phyloP scores from a whole-genome alignment of 345 rosid genomes.

The Gynandropsis gynandra region DNA sequence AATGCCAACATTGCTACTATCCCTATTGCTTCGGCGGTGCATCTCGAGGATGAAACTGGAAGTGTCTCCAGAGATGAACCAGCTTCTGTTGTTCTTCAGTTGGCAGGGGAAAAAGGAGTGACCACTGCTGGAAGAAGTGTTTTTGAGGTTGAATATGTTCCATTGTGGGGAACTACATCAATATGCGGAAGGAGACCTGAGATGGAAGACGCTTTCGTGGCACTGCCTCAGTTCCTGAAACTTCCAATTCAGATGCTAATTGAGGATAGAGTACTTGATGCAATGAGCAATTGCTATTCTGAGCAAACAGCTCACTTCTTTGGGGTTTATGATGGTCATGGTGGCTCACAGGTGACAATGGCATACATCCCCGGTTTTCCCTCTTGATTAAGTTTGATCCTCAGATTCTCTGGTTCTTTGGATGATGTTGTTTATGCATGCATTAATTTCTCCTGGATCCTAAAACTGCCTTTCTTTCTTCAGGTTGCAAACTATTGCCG shows the following conservation, averaged over 20 bases:
- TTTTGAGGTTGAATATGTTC: constrained; percentile 76
- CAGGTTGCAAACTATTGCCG: constrained; percentile 91
- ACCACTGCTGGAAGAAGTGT: constrained; percentile 67
- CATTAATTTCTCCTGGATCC: no score
- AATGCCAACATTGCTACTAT: no score
- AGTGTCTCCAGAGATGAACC: no score
- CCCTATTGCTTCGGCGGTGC: no score
- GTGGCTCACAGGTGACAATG: constrained; percentile 72
- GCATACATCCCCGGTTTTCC: background rate
- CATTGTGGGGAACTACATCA: constrained; percentile 85
- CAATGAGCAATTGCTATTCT: constrained; percentile 39
- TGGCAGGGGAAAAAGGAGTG: no score
- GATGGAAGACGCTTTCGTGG: constrained; percentile 89
- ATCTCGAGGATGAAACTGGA: no score
- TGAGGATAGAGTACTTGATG: constrained; percentile 46
- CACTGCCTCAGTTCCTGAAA: constrained; percentile 53
- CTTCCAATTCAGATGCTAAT: constrained; percentile 75
- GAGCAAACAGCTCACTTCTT: constrained; percentile 77
- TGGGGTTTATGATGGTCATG: constrained; percentile 98
- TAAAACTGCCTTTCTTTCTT: background rate
- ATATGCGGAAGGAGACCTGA: constrained; percentile 87
- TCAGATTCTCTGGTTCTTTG: no score
- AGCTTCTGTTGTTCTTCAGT: no score
- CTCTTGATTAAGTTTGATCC: constrained; percentile 10
- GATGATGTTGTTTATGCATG: no score